phyloP scores from a whole-genome alignment of 2,329 filamentous ascomycete species.

The Davidsoniella australis region DNA sequence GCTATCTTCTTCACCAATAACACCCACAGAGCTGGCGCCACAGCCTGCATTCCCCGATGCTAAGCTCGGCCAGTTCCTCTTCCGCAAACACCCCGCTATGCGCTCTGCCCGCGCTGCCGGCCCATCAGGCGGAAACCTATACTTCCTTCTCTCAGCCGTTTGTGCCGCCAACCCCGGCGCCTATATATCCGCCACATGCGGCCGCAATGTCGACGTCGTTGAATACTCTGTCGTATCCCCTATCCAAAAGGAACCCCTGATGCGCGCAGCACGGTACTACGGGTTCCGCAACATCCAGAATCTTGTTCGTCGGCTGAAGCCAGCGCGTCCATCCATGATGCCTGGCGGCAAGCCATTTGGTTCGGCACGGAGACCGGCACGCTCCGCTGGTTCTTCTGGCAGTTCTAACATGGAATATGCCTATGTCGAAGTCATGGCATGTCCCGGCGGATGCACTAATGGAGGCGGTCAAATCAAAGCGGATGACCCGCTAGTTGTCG shows the following conservation, averaged over 20 bases:
- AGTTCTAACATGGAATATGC: conserved; percentile 42
- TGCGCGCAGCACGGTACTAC: conserved; percentile 82
- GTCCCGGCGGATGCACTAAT: conserved; percentile 95
- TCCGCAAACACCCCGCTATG: conserved; percentile 28
- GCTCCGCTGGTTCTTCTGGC: conserved; percentile 15
- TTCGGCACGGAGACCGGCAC: conserved; percentile 34
- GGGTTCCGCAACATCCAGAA: conserved; percentile 98
- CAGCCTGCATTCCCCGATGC: conserved; percentile 54
- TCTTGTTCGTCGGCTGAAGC: conserved; percentile 79
- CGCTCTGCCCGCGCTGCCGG: conserved; percentile 41
- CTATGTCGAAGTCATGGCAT: conserved; percentile 99
- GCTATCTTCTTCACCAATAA: conserved; percentile 24
- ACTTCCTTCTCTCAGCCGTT: conserved; percentile 65
- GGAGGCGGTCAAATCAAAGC: conserved; percentile 90
- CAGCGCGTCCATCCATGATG: conserved; percentile 58
- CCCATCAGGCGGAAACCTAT: conserved; percentile 74
- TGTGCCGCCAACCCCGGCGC: conserved; percentile 56
- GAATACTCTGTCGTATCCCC: conserved; percentile 55
- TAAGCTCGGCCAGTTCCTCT: conserved; percentile 55
- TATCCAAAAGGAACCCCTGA: conserved; percentile 37
- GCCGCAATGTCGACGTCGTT: conserved; percentile 78
- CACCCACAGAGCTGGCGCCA: conserved; percentile 39
- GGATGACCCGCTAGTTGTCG: conserved; percentile 51
- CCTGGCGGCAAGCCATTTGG: conserved; percentile 53
- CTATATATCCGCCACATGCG: conserved; percentile 51